Conservation (phyloP, 768 basidiomycete species). For the Pisolithus marmoratus region DNA sequence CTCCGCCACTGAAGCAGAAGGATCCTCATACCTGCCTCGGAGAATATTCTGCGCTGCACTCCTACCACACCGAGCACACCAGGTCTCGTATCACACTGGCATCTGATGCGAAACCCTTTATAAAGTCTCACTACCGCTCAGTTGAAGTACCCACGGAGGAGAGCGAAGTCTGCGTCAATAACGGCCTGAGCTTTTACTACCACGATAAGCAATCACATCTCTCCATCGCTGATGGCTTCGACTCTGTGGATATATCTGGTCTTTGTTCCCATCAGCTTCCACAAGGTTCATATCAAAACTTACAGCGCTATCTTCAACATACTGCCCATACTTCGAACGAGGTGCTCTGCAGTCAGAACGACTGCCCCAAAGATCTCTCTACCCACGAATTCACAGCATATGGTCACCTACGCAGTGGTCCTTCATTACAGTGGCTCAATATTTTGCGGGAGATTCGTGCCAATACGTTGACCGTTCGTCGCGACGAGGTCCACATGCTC, state of each 20-base stretch:
- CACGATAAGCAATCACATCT: slow-evolving; percentile 12
- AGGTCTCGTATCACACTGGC: slow-evolving; percentile 4
- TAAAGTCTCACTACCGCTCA: background rate
- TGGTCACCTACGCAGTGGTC: slow-evolving; percentile 35
- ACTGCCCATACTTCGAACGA: slow-evolving; percentile 35
- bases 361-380: slow-evolving; percentile 31
- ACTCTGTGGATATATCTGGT: slow-evolving; percentile 8
- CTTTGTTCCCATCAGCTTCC: slow-evolving; percentile 28
- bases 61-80: background rate
- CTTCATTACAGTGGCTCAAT: slow-evolving; percentile 41
- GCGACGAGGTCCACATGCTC: slow-evolving; percentile 33
- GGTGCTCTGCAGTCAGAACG: slow-evolving; percentile 32
- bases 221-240: no score
- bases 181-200: slow-evolving; percentile 22
- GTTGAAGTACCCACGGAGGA: background rate
- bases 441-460: slow-evolving; percentile 36
- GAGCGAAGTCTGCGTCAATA: slow-evolving; percentile 21
- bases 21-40: background rate
- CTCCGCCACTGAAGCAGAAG: background rate
- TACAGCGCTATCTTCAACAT: slow-evolving; percentile 27
- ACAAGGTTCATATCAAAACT: slow-evolving; percentile 18
- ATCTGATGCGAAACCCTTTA: slow-evolving; percentile 3
- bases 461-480: slow-evolving; percentile 28
- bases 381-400: slow-evolving; percentile 39
- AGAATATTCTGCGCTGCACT: slow-evolving; percentile 1